A percentile compares a stretch with the other conserved stretches of the same genome.
phyloP scores from a whole-genome alignment of 169 alveolate species.

The Plasmodium adleri region DNA sequence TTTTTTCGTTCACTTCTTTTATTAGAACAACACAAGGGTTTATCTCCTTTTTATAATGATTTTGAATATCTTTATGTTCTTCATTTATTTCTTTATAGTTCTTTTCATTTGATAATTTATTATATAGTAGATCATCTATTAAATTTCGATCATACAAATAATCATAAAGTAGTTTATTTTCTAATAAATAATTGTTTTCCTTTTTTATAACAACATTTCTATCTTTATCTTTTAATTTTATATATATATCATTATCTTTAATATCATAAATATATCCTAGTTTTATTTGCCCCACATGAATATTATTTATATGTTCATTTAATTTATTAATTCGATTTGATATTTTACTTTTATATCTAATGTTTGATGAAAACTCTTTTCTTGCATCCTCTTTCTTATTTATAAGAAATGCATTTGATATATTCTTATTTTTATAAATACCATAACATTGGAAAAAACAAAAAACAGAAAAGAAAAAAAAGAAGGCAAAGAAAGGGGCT shows the following conservation, averaged over 20 bases:
- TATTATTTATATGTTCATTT: slow-evolving; percentile 9
- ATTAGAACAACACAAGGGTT: slow-evolving; percentile 45
- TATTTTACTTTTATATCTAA: too few species aligned
- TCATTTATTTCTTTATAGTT: neutral
- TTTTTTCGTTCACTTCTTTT: slow-evolving; percentile 31
- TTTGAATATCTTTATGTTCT: neutral
- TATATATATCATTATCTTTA: slow-evolving; percentile 54
- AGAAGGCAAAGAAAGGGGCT: too few species aligned
- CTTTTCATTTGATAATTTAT: neutral
- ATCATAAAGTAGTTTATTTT: slow-evolving; percentile 57
- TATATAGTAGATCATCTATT: slow-evolving; percentile 26
- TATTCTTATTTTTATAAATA: too few species aligned
- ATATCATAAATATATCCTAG: slow-evolving; percentile 48
- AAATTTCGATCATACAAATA: slow-evolving; percentile 41
- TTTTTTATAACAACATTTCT: slow-evolving; percentile 59
- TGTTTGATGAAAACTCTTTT: too few species aligned
- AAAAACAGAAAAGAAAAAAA: too few species aligned
- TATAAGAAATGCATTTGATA: too few species aligned
- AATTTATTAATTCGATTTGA: neutral
- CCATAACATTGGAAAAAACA: too few species aligned
- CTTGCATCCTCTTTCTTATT: too few species aligned
- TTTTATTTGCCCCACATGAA: slow-evolving; percentile 69
- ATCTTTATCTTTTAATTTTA: slow-evolving; percentile 39
- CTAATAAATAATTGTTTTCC: slow-evolving; percentile 59
- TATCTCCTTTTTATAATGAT: neutral